Conservation (phyloP, 208 protist genomes). For the Leishmania turanica region DNA sequence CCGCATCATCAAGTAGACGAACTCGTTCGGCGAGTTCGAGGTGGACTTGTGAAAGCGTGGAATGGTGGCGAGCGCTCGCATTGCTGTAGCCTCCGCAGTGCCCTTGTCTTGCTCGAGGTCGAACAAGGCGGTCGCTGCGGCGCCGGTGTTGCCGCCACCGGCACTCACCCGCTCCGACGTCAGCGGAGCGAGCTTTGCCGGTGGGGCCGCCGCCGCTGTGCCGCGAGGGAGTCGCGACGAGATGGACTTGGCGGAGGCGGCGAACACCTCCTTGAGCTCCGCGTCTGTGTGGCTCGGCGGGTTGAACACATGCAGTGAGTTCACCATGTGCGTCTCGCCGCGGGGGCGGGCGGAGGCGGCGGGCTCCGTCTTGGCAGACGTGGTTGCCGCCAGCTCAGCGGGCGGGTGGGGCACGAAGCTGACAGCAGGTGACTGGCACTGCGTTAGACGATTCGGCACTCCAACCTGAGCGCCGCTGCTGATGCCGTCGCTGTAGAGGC, state of each 20-base stretch:
- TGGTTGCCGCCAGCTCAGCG: background rate
- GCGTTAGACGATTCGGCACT: conserved; percentile 74
- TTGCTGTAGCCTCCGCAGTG: conserved; percentile 17
- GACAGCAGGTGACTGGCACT: conserved; percentile 10
- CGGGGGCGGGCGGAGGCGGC: conserved; percentile 10
- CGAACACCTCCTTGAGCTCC: conserved; percentile 57
- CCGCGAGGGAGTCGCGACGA: background rate
- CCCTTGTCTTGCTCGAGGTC: background rate
- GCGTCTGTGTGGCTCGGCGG: conserved; percentile 57
- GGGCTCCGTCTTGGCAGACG: background rate
- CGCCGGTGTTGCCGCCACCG: background rate
- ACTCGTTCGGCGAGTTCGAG: conserved; percentile 89
- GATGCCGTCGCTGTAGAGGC: conserved; percentile 76
- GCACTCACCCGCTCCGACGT: background rate
- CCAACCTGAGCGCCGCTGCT: conserved; percentile 61
- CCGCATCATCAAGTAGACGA: conserved; percentile 89
- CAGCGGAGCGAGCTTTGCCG: conserved; percentile 16
- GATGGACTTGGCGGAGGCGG: conserved; percentile 22
- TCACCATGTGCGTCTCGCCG: conserved; percentile 49
- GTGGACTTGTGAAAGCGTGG: conserved; percentile 77
- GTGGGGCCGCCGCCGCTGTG: conserved; percentile 1
- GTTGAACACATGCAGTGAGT: conserved; percentile 76
- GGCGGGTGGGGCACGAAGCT: conserved; percentile 18
- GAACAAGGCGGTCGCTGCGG: background rate
- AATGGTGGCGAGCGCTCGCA: conserved; percentile 40